Percentiles rank a stretch among this genome's conserved stretches.
phyloP scores from a whole-genome alignment of 73 alveolate species.

The Paramecium primaurelia region DNA sequence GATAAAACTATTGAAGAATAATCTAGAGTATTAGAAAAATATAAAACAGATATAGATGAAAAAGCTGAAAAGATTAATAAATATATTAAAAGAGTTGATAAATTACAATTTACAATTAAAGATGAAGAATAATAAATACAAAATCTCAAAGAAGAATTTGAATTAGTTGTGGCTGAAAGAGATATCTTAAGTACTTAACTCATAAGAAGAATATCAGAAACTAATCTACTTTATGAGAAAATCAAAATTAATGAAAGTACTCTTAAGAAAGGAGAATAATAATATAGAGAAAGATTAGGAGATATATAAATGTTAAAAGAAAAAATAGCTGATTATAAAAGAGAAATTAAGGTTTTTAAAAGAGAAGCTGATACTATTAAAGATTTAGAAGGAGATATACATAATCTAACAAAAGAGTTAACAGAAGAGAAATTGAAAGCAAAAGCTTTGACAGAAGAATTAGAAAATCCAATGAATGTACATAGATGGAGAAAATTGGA shows the following conservation, averaged over 20 bases:
- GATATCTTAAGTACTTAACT: conserved; percentile 89
- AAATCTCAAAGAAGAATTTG: conserved; percentile 79
- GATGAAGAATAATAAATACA: conserved; percentile 85
- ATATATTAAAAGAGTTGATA: conserved; percentile 58
- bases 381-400: conserved; percentile 84
- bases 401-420: conserved; percentile 74
- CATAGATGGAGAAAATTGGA: conserved; percentile 97
- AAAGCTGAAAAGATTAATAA: conserved; percentile 53
- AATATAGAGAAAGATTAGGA: conserved; percentile 83
- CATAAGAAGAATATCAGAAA: conserved; percentile 93
- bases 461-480: conserved; percentile 92
- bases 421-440: conserved; percentile 90
- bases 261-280: conserved; percentile 83
- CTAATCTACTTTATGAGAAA: conserved; percentile 90
- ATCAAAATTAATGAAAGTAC: conserved; percentile 89
- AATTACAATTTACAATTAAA: conserved; percentile 75
- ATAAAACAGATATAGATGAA: conserved; percentile 66
- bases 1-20: conserved; percentile 68
- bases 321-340: conserved; percentile 79
- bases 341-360: conserved; percentile 71
- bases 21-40: conserved; percentile 69
- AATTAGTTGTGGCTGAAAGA: conserved; percentile 86
- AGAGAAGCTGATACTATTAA: conserved; percentile 81
- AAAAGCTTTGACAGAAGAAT: conserved; percentile 93
- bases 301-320: conserved; percentile 80